Evolutionary conservation across 306 rosid genomes (phyloP).

Genomic region (Prunus padus): DNA sequence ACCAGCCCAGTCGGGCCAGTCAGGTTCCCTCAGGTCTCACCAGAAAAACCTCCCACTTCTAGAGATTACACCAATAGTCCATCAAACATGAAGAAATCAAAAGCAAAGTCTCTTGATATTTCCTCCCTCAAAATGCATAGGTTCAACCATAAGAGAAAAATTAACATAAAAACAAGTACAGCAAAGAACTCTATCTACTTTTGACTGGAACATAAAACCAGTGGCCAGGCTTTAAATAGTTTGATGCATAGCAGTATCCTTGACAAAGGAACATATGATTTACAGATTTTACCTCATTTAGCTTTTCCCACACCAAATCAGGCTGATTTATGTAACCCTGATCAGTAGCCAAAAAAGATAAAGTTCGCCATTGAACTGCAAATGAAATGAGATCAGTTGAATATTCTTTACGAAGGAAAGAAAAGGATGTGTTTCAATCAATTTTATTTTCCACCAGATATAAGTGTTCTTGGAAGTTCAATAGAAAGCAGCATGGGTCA

Average conservation of each 20-base stretch:
- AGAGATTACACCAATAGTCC: not conserved
- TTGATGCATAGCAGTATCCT: not conserved
- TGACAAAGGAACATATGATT: slow-evolving; percentile 10
- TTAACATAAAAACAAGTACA: slow-evolving; percentile 12
- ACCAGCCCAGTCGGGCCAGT: not conserved
- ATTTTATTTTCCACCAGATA: not conserved
- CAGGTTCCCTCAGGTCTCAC: not conserved
- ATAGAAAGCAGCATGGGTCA: slow-evolving; percentile 20
- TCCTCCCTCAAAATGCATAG: not conserved
- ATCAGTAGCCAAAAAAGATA: slow-evolving; percentile 97
- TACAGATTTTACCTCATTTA: slow-evolving; percentile 70
- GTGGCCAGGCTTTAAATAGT: not conserved
- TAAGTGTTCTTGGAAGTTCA: slow-evolving; percentile 14
- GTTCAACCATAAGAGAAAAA: not conserved
- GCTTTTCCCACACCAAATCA: slow-evolving; percentile 98
- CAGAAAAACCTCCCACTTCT: not conserved
- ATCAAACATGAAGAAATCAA: not conserved
- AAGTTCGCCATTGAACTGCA: slow-evolving; percentile 78
- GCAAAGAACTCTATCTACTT: slow-evolving; percentile 2
- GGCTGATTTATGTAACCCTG: slow-evolving; percentile 97
- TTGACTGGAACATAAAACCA: slow-evolving; percentile 4
- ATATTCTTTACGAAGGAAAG: slow-evolving; percentile 10
- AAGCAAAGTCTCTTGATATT: not conserved
- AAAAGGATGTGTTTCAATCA: not conserved
- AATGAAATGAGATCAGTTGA: slow-evolving; percentile 15